Percentiles rank a stretch among this genome's conserved stretches.
phyloP scores from a whole-genome alignment of 805 yeast genomes.

The Starmerella stellata region DNA sequence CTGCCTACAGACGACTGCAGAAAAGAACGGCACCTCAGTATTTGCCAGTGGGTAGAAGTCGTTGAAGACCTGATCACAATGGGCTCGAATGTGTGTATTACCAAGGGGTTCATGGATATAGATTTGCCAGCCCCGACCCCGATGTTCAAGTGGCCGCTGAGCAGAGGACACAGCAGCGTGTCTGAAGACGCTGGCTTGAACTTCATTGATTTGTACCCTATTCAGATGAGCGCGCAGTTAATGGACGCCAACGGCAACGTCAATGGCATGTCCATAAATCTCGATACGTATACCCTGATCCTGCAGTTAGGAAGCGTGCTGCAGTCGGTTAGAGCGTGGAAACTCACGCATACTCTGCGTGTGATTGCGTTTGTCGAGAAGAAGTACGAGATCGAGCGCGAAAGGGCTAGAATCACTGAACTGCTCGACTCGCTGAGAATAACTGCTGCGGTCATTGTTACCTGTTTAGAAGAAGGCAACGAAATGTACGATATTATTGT shows the following conservation, averaged over 20 bases:
- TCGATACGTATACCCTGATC: slow-evolving; percentile 88
- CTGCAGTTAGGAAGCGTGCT: slow-evolving; percentile 85
- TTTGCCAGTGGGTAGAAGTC: slow-evolving; percentile 78
- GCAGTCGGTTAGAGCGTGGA: slow-evolving; percentile 88
- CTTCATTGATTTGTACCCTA: slow-evolving; percentile 83
- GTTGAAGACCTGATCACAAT: slow-evolving; percentile 76
- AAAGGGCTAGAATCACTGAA: slow-evolving; percentile 39
- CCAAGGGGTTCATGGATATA: slow-evolving; percentile 62
- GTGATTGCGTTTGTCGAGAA: slow-evolving; percentile 83
- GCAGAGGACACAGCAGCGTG: background rate
- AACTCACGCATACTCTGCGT: slow-evolving; percentile 50
- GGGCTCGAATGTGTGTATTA: slow-evolving; percentile 85
- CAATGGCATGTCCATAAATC: slow-evolving; percentile 65
- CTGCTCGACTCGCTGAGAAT: slow-evolving; percentile 65
- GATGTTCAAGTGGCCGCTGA: slow-evolving; percentile 9
- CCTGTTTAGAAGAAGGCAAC: slow-evolving; percentile 44
- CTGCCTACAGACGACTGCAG: slow-evolving; percentile 69
- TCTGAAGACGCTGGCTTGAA: slow-evolving; percentile 16
- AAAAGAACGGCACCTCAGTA: slow-evolving; percentile 47
- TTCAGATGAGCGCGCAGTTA: slow-evolving; percentile 83
- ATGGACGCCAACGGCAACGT: slow-evolving; percentile 44
- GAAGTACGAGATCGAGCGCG: slow-evolving; percentile 51
- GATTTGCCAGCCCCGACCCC: slow-evolving; percentile 35
- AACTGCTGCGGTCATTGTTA: slow-evolving; percentile 59
- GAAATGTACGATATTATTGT: slow-evolving; percentile 57